Conservation (phyloP, 148 eudicot genomes). For the Diospyros lotus region DNA sequence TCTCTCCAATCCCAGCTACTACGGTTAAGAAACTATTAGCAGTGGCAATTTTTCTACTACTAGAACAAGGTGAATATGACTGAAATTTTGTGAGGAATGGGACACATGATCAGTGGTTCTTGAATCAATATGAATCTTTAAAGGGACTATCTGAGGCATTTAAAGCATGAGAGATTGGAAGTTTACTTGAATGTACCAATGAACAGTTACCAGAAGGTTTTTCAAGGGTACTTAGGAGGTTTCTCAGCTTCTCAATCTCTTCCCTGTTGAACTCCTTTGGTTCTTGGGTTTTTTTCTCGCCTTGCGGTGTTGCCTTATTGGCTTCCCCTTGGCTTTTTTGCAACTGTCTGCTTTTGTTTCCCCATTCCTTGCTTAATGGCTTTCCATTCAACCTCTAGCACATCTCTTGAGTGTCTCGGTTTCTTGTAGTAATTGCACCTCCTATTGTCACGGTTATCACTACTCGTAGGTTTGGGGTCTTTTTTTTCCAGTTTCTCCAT, state of each 20-base stretch:
- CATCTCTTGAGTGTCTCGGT: too few relatives aligned
- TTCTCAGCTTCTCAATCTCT: neutral
- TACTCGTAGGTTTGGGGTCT: too few relatives aligned
- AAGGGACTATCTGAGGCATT: neutral
- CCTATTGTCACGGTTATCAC: too few relatives aligned
- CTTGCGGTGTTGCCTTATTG: neutral
- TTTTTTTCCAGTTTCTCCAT: too few relatives aligned
- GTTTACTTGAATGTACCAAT: neutral
- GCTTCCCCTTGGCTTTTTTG: neutral
- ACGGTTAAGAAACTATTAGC: neutral
- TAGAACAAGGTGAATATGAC: neutral
- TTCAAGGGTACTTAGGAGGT: neutral
- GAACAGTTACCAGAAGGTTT: neutral
- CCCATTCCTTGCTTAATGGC: neutral
- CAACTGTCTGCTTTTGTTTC: neutral
- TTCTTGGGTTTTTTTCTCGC: neutral
- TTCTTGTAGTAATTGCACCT: too few relatives aligned
- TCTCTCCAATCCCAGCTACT: slow-evolving; percentile 3
- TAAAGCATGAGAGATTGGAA: neutral
- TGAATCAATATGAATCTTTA: neutral
- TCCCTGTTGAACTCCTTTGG: neutral
- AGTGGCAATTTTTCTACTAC: neutral
- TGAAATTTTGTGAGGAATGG: neutral
- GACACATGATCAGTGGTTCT: slow-evolving; percentile 1
- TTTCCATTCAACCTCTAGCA: too few relatives aligned